Evolutionary conservation across 495 filamentous ascomycete genomes (phyloP).

Genomic region (Aspergillus cristatus): DNA sequence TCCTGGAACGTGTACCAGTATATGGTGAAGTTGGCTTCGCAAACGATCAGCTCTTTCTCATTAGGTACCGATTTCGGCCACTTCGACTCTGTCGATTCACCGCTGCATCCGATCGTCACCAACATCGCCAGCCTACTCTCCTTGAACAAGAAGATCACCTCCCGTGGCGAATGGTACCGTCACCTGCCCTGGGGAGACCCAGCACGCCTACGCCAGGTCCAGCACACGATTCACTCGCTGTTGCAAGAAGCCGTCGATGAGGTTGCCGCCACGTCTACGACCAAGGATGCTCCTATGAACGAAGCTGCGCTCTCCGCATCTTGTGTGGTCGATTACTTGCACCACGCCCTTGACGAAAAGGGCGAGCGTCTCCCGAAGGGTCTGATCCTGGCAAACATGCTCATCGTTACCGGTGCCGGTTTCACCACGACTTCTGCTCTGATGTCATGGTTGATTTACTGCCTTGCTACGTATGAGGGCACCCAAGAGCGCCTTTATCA

Average conservation of each 20-base stretch:
- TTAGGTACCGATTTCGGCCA: slow-evolving; percentile 41
- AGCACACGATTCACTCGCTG: slow-evolving; percentile 14
- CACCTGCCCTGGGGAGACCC: slow-evolving; percentile 44
- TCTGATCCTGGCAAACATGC: slow-evolving; percentile 21
- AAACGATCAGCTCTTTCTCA: slow-evolving; percentile 38
- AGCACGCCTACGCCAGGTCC: slow-evolving; percentile 20
- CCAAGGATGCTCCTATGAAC: slow-evolving; percentile 30
- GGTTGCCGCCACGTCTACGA: slow-evolving; percentile 9
- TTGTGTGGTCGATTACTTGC: slow-evolving; percentile 38
- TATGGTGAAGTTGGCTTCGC: slow-evolving; percentile 46
- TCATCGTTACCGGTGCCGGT: slow-evolving; percentile 39
- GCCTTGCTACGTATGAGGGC: slow-evolving; percentile 38
- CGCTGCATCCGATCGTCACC: slow-evolving; percentile 26
- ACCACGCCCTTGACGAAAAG: slow-evolving; percentile 37
- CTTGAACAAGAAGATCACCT: slow-evolving; percentile 43
- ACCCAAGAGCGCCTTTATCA: slow-evolving; percentile 43
- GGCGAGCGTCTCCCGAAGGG: slow-evolving; percentile 40
- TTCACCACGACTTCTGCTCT: slow-evolving; percentile 46
- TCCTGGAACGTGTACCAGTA: slow-evolving; percentile 49
- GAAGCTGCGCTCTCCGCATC: slow-evolving; percentile 38
- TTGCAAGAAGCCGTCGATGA: slow-evolving; percentile 17
- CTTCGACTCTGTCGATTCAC: slow-evolving; percentile 33
- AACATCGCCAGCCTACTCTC: slow-evolving; percentile 28
- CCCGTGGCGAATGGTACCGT: slow-evolving; percentile 39
- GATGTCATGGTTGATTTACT: slow-evolving; percentile 46